Base-by-base conservation (phyloP, 805 yeast species). In the Candida maris region DNA sequence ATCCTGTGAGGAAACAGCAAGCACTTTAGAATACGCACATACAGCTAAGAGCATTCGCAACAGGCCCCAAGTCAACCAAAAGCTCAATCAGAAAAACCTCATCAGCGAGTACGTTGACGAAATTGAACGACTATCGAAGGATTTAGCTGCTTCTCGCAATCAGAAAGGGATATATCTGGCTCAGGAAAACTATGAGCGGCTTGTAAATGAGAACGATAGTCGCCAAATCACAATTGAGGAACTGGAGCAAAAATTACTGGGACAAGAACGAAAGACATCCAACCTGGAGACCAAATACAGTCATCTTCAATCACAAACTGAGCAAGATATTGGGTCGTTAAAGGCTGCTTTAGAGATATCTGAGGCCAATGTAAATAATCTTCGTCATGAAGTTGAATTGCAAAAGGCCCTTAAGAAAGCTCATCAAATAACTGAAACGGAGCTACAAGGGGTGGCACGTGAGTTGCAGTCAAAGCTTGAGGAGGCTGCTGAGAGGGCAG, bases 11-110 rank as follows among this genome's bases (percentile, higher is more conserved):
- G 96, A 88, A 56, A 85, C 96, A 0, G 57, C 81, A 28, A 83
- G 93, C 46, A 88, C 96, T 0, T 67, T 88, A 34, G 93, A 86
- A 46, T 88, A 88, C 57, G 96, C 96, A 3, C 77, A 80, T 35
- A 79, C 88, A 42, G 96, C 96, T 2, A 85, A 86, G 46, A 81
- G 77, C 45, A 85, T 88, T 42, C 76, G 75, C 49, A 81, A 81
- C 54, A 77, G 72, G 53, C 85, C 85, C 2, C 85, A 86, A 65
- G 57, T 76, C 30, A 79, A 80, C 9, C 77, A 73, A 37, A 67
- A 71, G 24, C 57, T 85, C 73, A 50, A 85, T 46, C 73, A 84
- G 62, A 70, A 76, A 59, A 49, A 74, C 54, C 46, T 75, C 50
- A 56, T 81, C 51, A 56, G 70, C 51, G 75, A 81, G 53, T 67